Percentiles rank a stretch among this genome's conserved stretches.
Evolutionary conservation across 2,329 filamentous ascomycete species (phyloP).

Genomic region (Phialophora tarda): DNA sequence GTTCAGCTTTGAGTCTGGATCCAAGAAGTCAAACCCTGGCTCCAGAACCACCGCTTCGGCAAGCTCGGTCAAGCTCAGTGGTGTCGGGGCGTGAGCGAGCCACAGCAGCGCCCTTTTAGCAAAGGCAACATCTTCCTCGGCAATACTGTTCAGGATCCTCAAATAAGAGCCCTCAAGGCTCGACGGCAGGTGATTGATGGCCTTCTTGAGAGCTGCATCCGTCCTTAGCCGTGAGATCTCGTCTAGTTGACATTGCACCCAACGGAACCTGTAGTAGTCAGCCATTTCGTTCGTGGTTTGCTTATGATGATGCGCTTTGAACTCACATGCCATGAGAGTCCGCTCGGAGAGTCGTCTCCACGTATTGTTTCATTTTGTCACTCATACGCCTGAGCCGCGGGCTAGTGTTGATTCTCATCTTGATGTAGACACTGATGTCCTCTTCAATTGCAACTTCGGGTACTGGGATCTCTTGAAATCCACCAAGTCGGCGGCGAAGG

Average conservation of each 20-base stretch:
- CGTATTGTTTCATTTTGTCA: conserved; percentile 29
- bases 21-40: conserved; percentile 25
- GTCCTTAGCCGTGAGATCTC: conserved; percentile 30
- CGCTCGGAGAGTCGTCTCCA: conserved; percentile 20
- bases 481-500: conserved; percentile 18
- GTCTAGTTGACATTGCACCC: conserved; percentile 38
- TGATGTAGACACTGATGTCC: conserved; percentile 32
- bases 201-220: conserved; percentile 29
- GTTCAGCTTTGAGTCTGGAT: conserved; percentile 25
- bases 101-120: conserved; percentile 29
- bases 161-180: conserved; percentile 33
- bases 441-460: conserved; percentile 23
- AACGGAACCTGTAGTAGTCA: conserved; percentile 32
- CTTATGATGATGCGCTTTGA: not conserved
- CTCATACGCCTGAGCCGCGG: conserved; percentile 26
- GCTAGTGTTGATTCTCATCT: conserved; percentile 23
- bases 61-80: conserved; percentile 31
- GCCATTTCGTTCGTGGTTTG: not conserved
- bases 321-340: conserved; percentile 32
- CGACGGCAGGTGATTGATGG: conserved; percentile 29
- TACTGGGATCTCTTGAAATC: conserved; percentile 24
- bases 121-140: conserved; percentile 26
- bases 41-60: conserved; percentile 35
- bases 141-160: conserved; percentile 30
- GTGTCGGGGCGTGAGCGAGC: conserved; percentile 32